phyloP scores from a whole-genome alignment of 179 eudicot species.

The Carnegiea gigantea region DNA sequence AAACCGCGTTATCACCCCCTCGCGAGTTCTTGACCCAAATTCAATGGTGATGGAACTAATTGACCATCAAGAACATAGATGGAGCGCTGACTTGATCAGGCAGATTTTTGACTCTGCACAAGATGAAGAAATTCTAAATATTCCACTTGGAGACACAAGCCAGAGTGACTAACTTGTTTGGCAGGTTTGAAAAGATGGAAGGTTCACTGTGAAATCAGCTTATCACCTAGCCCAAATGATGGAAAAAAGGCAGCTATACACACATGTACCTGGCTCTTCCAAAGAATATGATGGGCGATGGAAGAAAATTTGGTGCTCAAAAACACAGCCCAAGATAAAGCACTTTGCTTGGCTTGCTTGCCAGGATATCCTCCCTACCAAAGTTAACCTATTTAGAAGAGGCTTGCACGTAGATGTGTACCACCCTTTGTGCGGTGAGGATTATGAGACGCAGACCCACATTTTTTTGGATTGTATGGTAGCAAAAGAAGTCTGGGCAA shows the following conservation, averaged over 20 bases:
- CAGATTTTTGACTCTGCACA: neutral
- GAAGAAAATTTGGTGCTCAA: too few relatives aligned
- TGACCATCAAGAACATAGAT: neutral
- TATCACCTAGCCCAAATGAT: neutral
- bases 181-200: neutral
- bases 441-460: neutral
- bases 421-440: neutral
- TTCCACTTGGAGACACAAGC: neutral
- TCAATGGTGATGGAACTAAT: neutral
- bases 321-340: too few relatives aligned
- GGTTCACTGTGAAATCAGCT: neutral
- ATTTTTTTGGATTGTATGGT: neutral
- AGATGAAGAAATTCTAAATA: neutral
- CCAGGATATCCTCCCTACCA: neutral
- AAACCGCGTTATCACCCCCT: neutral
- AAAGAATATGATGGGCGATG: too few relatives aligned
- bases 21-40: neutral
- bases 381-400: neutral
- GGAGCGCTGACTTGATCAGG: neutral
- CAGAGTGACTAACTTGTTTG: neutral
- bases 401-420: neutral
- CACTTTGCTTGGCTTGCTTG: too few relatives aligned
- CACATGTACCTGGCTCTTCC: too few relatives aligned
- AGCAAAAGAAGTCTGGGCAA: too few relatives aligned
- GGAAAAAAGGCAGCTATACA: too few relatives aligned